Evolutionary conservation across 2,329 filamentous ascomycete genomes (phyloP), one percentile per base, ranked within the genome.

Genomic region (Aspergillus texensis): DNA sequence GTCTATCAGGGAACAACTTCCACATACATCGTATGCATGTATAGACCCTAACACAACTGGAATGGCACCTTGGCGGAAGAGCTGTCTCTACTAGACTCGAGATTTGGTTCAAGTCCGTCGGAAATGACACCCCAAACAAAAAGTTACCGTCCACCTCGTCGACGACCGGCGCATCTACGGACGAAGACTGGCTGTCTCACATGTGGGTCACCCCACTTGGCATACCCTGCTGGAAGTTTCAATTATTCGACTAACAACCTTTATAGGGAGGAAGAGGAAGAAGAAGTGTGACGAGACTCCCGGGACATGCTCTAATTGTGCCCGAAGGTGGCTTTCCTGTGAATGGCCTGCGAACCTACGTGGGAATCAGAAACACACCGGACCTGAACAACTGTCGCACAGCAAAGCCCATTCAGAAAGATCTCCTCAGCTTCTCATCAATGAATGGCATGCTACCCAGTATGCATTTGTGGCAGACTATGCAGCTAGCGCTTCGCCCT

Each of bases 51-150:
- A 50, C 5, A 30, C 14, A 9, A 30, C 24, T 30, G 8, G 14
- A n/a, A 50, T 19, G 16, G 43, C 16, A 19, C 5, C 45, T 24
- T 24, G n/a, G 21, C 39, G 24, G 43, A 46, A 46, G 21, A 24
- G 11, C 2, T 16, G 10, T 12, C 21, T 28, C 12, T 16, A 48
- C 53, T 34, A 26, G 9, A 14, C 46, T 11, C 3, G 88, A 74
- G 74, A 59, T 1, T 50, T 34, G 30, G n/a, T n/a, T 28, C 41
- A 11, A 50, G 28, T 5, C 14, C 3, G 2, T n/a, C 30, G 0
- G 52, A 82, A 85, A 62, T 75, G 72, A 0, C 68, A 66, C 68
- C 61, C 12, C 19, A 26, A n/a, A 5, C 28, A 34, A 61, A 61
- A 19, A 24, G 32, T 9, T 70, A 70, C 54, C 66, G 69, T 53